Evolutionary conservation across 1,284 basidiomycete genomes (phyloP).

Genomic region (Cerrena zonata): DNA sequence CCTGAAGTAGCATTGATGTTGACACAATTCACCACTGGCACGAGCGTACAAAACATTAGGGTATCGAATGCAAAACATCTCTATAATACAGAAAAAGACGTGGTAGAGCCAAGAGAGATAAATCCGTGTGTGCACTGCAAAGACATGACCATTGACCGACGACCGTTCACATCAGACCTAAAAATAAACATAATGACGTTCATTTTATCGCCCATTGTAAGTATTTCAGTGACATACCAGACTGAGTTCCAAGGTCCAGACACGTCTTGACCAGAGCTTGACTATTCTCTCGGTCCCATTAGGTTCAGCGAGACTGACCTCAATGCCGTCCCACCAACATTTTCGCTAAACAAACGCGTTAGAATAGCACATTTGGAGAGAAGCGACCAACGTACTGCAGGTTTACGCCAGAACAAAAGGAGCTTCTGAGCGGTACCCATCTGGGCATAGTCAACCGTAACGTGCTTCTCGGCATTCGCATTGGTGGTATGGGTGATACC

Average conservation of each 20-base stretch:
- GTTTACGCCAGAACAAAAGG: conserved; percentile 97
- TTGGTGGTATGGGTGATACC: conserved; percentile 75
- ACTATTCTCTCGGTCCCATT: conserved; percentile 52
- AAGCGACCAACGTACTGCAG: conserved; percentile 64
- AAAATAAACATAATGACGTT: too few species aligned
- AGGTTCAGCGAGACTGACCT: conserved; percentile 70
- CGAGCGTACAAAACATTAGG: conserved; percentile 1
- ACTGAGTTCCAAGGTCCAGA: conserved; percentile 98
- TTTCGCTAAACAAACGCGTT: conserved; percentile 61
- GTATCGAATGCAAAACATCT: background rate
- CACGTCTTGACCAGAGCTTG: conserved; percentile 92
- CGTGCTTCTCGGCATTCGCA: conserved; percentile 54
- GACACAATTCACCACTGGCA: background rate
- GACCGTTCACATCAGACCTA: conserved; percentile 1
- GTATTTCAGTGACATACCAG: too few species aligned
- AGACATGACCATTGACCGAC: background rate
- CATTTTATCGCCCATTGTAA: too few species aligned
- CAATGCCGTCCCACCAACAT: conserved; percentile 99
- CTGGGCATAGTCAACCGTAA: conserved; percentile 83
- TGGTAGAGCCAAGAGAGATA: background rate
- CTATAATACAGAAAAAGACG: background rate
- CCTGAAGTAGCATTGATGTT: background rate
- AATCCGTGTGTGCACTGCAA: background rate
- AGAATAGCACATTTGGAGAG: background rate
- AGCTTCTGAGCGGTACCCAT: conserved; percentile 98